A percentile compares a stretch with the other conserved stretches of the same genome.
These are phyloP conservation scores for Lactuca sativa DNA, from an alignment of 129 eudicot species.

Conservation along the genomic window DNA sequence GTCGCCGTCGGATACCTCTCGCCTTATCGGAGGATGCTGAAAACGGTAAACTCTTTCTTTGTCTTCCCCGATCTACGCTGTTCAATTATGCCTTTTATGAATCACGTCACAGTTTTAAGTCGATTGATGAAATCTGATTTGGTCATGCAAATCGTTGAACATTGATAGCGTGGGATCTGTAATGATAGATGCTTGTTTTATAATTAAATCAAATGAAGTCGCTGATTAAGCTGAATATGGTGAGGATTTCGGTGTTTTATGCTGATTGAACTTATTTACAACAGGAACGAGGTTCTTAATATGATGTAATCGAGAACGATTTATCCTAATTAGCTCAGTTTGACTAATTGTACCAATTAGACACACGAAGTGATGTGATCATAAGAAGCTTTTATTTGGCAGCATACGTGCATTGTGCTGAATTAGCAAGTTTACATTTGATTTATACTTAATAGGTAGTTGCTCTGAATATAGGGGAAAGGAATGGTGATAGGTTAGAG, in stretches of 20 bases:
- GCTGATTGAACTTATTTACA: background rate
- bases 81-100: background rate
- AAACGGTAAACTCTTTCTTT: conserved; percentile 4
- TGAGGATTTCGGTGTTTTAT: conserved; percentile 6
- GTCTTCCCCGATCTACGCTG: conserved; percentile 9
- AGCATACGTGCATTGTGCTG: background rate
- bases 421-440: background rate
- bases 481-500: no score
- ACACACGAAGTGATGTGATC: no score
- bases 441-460: no score
- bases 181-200: background rate
- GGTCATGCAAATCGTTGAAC: background rate
- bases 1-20: conserved; percentile 4
- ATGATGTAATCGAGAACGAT: background rate
- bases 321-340: background rate
- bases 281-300: conserved; percentile 4
- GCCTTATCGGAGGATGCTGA: background rate
- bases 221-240: background rate
- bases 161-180: conserved; percentile 8
- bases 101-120: background rate
- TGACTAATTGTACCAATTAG: background rate
- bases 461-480: no score
- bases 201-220: conserved; percentile 3
- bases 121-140: background rate
- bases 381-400: background rate